A percentile compares a stretch with the other conserved stretches of the same genome.
Evolutionary conservation across 2,329 filamentous ascomycete species (phyloP).

Genomic region (Hymenotorrendiella dingleyae): DNA sequence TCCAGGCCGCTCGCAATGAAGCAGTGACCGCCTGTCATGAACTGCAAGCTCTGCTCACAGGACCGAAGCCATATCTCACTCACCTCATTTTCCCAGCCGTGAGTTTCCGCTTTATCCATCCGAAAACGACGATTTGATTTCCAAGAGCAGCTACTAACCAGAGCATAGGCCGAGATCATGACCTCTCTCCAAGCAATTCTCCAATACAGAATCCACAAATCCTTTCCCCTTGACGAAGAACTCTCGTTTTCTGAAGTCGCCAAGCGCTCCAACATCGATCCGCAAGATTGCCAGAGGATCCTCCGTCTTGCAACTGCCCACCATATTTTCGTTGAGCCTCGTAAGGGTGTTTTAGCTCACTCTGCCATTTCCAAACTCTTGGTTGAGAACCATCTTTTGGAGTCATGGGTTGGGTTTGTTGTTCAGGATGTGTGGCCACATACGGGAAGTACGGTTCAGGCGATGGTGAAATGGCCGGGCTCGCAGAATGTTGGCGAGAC

Average conservation of each 20-base stretch:
- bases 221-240: neutral
- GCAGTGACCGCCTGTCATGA: neutral
- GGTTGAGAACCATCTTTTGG: neutral
- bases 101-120: no score
- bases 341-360: constrained; percentile 1
- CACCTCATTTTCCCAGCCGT: neutral
- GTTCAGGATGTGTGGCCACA: neutral
- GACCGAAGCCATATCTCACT: neutral
- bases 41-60: neutral
- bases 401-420: neutral
- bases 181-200: constrained; percentile 3
- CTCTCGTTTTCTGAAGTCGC: neutral
- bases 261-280: neutral
- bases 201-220: neutral
- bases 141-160: neutral
- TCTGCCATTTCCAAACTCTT: neutral
- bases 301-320: constrained; percentile 5
- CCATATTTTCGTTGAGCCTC: neutral
- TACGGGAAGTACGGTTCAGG: neutral
- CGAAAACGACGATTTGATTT: no score
- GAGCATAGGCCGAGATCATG: neutral
- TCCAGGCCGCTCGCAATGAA: neutral
- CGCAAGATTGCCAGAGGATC: neutral
- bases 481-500: no score
- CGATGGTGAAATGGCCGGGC: neutral